These are phyloP conservation scores for Ustilago vetiveriae DNA, from an alignment of 1,284 basidiomycete genomes.

Conservation along the genomic window DNA sequence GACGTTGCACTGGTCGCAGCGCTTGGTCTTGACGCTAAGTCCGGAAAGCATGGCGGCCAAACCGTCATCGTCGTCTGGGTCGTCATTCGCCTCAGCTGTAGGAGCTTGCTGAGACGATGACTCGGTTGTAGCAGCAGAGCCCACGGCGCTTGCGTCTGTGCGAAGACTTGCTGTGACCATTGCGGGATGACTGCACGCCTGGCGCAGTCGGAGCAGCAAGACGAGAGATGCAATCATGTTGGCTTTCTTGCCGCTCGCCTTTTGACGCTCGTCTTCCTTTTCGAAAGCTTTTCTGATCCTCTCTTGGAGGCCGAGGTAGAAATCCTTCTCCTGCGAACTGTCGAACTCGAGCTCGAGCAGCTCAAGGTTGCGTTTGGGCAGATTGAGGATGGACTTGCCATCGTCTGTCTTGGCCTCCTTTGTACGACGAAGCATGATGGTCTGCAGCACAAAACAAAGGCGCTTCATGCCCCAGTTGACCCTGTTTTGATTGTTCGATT, in stretches of 20 bases:
- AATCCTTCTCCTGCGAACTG: conserved; percentile 75
- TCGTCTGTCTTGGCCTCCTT: conserved; percentile 78
- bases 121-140: conserved; percentile 8
- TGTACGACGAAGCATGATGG: conserved; percentile 88
- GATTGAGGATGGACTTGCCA: conserved; percentile 79
- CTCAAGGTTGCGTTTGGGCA: conserved; percentile 80
- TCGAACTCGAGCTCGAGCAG: conserved; percentile 72
- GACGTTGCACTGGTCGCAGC: conserved; percentile 54
- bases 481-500: conserved; percentile 55
- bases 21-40: conserved; percentile 70
- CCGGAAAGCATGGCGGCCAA: conserved; percentile 80
- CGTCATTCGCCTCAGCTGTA: conserved; percentile 1
- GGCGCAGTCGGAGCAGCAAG: conserved; percentile 83
- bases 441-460: conserved; percentile 78
- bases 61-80: conserved; percentile 71
- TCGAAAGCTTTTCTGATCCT: conserved; percentile 78
- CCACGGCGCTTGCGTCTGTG: conserved; percentile 33
- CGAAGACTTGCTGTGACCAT: conserved; percentile 44
- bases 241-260: conserved; percentile 71
- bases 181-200: conserved; percentile 71
- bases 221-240: conserved; percentile 87
- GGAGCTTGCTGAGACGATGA: neutral
- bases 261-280: conserved; percentile 30
- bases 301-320: conserved; percentile 81
- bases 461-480: conserved; percentile 64